These are phyloP conservation scores for Debaryomyces sp. DNA, from an alignment of 1,139 yeast genomes.

Conservation along the genomic window DNA sequence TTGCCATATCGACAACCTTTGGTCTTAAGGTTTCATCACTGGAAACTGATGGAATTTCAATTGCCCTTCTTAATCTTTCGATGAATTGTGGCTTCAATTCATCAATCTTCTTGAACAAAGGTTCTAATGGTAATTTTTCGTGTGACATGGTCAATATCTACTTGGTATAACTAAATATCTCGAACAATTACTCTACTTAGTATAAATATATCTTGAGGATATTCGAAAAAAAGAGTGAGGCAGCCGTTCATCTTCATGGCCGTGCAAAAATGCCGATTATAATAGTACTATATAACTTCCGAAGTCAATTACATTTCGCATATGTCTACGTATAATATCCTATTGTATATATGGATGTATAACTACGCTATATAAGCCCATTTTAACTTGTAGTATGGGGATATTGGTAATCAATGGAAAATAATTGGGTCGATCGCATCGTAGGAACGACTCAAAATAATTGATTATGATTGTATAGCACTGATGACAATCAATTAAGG, in stretches of 20 bases:
- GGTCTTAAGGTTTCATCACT: constrained; percentile 88
- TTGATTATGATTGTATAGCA: not conserved
- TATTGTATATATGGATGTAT: not conserved
- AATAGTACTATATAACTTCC: not conserved
- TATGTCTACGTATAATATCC: not conserved
- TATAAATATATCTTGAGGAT: not conserved
- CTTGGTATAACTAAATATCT: not conserved
- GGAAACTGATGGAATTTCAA: constrained; percentile 93
- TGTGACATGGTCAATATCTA: constrained; percentile 25
- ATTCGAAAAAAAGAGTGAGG: not conserved
- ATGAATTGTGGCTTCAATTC: constrained; percentile 72
- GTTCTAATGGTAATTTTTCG: constrained; percentile 46
- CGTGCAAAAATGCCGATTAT: constrained; percentile 4
- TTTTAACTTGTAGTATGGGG: not conserved
- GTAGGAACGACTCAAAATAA: not conserved
- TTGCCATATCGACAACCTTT: constrained; percentile 83
- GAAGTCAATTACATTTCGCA: not conserved
- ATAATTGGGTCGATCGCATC: constrained; percentile 2
- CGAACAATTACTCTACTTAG: not conserved
- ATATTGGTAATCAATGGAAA: not conserved
- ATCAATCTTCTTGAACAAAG: constrained; percentile 62
- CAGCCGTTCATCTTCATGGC: constrained; percentile 6
- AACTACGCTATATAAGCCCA: not conserved
- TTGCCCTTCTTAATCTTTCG: constrained; percentile 72
- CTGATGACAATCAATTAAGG: not conserved